Evolutionary conservation across 176 grass and related monocot species (phyloP).

Genomic region (Carex cristatella): DNA sequence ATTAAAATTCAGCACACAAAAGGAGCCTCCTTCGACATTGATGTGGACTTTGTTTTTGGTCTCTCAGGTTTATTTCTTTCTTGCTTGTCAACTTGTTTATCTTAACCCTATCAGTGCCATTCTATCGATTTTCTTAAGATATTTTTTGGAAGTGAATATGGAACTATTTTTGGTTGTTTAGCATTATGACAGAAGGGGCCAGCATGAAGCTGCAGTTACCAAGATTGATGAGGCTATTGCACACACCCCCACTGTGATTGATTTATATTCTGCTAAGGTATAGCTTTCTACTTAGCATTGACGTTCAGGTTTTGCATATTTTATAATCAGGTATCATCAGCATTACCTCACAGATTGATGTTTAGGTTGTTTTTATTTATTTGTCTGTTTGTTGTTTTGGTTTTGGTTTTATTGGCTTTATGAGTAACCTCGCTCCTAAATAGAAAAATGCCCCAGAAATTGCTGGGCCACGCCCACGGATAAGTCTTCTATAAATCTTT

Average conservation of each 20-base stretch:
- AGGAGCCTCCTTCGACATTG: conserved; percentile 86
- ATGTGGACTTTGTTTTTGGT: conserved; percentile 91
- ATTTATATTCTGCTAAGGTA: conserved; percentile 98
- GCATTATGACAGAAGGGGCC: conserved; percentile 93
- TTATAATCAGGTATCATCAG: not conserved
- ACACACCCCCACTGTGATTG: conserved; percentile 92
- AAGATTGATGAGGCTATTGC: conserved; percentile 95
- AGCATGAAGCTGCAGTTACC: conserved; percentile 60
- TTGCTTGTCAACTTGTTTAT: conserved; percentile 3
- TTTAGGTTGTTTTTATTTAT: not conserved
- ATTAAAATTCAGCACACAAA: conserved; percentile 47
- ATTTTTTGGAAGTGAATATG: conserved; percentile 8
- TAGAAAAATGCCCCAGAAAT: not conserved
- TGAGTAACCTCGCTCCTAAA: not conserved
- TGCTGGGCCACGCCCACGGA: not conserved
- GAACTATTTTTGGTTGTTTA: conserved; percentile 33
- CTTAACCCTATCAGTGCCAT: not conserved
- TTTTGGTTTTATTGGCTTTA: not conserved
- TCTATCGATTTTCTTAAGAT: not conserved
- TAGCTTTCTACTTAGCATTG: conserved; percentile 11
- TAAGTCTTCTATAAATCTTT: not conserved
- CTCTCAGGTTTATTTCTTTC: conserved; percentile 69
- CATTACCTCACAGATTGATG: not conserved
- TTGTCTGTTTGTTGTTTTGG: not conserved
- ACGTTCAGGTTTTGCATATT: not conserved